phyloP scores from a whole-genome alignment of 148 eudicot species.

The Diospyros lotus region DNA sequence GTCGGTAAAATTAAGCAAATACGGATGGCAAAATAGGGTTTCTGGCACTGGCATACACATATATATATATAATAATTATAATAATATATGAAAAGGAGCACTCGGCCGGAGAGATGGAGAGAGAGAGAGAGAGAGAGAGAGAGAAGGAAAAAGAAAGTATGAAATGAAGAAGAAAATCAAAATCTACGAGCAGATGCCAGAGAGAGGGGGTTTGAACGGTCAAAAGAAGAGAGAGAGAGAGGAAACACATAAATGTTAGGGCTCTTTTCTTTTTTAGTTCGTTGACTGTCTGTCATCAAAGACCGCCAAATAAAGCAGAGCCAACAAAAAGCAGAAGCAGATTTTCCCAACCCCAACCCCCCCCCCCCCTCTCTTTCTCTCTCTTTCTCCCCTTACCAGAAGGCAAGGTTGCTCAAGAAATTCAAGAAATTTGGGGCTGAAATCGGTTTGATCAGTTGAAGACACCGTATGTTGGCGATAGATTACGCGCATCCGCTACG shows the following conservation, averaged over 20 bases:
- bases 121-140: no score
- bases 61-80: no score
- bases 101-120: no score
- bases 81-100: no score
- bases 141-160: no score
- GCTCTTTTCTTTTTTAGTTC: constrained; percentile 17
- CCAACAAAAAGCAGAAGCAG: neutral
- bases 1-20: no score
- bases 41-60: neutral
- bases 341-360: constrained; percentile 11
- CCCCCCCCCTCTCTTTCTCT: neutral
- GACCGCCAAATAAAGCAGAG: constrained; percentile 6
- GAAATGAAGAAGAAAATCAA: no score
- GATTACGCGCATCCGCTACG: no score
- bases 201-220: constrained; percentile 40
- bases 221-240: constrained; percentile 22
- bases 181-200: neutral
- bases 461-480: no score
- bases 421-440: neutral
- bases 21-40: neutral
- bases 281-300: constrained; percentile 35
- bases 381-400: neutral
- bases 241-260: constrained; percentile 11
- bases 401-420: neutral
- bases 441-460: neutral